A percentile compares a stretch with the other conserved stretches of the same genome.
phyloP scores from a whole-genome alignment of 352 stramenopile species.

The Pythium aphanidermatum region DNA sequence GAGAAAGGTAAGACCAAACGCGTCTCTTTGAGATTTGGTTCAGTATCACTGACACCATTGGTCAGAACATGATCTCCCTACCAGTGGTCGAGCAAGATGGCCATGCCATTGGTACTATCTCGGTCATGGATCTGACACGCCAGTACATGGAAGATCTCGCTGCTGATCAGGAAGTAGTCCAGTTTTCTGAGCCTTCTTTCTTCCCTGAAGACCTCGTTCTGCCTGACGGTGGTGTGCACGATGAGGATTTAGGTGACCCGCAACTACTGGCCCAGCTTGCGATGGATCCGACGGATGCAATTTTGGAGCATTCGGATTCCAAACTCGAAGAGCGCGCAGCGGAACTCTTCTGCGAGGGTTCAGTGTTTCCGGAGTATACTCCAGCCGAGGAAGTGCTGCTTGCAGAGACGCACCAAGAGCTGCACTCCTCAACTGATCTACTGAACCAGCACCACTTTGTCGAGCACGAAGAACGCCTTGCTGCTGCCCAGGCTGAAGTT shows the following conservation, averaged over 20 bases:
- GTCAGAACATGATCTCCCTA: slow-evolving; percentile 30
- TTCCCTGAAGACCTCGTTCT: slow-evolving; percentile 29
- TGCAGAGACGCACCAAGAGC: slow-evolving; percentile 24
- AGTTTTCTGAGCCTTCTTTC: slow-evolving; percentile 25
- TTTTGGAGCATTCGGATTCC: slow-evolving; percentile 15
- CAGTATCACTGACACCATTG: too few relatives aligned
- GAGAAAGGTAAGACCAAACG: slow-evolving; percentile 24
- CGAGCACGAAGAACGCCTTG: slow-evolving; percentile 19
- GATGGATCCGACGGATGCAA: slow-evolving; percentile 10
- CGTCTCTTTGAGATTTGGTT: too few relatives aligned
- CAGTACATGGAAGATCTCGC: slow-evolving; percentile 24
- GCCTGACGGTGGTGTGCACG: slow-evolving; percentile 22
- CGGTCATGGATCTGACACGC: slow-evolving; percentile 28
- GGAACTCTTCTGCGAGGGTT: slow-evolving; percentile 52
- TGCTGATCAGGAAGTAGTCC: not conserved
- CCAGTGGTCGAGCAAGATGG: slow-evolving; percentile 35
- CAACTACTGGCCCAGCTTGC: slow-evolving; percentile 7
- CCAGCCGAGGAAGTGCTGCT: slow-evolving; percentile 49
- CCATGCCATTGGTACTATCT: slow-evolving; percentile 29
- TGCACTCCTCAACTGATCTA: too few relatives aligned
- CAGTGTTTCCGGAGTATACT: slow-evolving; percentile 58
- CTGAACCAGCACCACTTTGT: too few relatives aligned
- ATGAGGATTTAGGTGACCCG: slow-evolving; percentile 21
- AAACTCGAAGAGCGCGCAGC: slow-evolving; percentile 47
- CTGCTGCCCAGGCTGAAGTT: slow-evolving; percentile 30